Percentiles rank a stretch among this genome's conserved stretches.
These are phyloP conservation scores for Wickerhamiella vanderwaltii DNA, from an alignment of 805 yeast genomes.

Conservation along the genomic window DNA sequence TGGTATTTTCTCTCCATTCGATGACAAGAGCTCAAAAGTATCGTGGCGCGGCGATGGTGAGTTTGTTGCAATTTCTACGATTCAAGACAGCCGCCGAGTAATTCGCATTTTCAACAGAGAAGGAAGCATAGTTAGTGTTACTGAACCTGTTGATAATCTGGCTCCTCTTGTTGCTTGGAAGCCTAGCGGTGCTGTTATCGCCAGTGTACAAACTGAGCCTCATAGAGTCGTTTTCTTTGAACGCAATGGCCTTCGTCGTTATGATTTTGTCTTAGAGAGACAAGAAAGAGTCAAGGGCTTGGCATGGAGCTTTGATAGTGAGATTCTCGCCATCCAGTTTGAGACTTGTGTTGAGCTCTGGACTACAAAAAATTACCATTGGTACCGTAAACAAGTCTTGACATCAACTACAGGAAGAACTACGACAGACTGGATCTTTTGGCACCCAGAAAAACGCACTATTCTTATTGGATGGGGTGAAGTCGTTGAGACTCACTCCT, in stretches of 20 bases:
- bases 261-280: slow-evolving; percentile 61
- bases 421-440: slow-evolving; percentile 28
- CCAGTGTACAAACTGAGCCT: slow-evolving; percentile 53
- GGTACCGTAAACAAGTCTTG: slow-evolving; percentile 85
- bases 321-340: slow-evolving; percentile 59
- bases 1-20: slow-evolving; percentile 51
- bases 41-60: slow-evolving; percentile 97
- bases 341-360: slow-evolving; percentile 62
- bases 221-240: slow-evolving; percentile 64
- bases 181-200: slow-evolving; percentile 80
- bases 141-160: slow-evolving; percentile 79
- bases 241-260: slow-evolving; percentile 84
- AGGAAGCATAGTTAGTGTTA: slow-evolving; percentile 65
- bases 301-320: slow-evolving; percentile 74
- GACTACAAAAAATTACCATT: slow-evolving; percentile 86
- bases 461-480: slow-evolving; percentile 36
- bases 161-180: slow-evolving; percentile 73
- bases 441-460: slow-evolving; percentile 82
- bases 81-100: slow-evolving; percentile 59
- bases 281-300: slow-evolving; percentile 34
- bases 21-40: slow-evolving; percentile 35
- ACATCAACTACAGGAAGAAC: background rate
- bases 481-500: slow-evolving; percentile 25
- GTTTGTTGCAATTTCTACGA: slow-evolving; percentile 54
- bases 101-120: slow-evolving; percentile 68